Evolutionary conservation across 768 basidiomycete species (phyloP), one percentile per base, ranked within the genome.

Genomic region (Suillus plorans): DNA sequence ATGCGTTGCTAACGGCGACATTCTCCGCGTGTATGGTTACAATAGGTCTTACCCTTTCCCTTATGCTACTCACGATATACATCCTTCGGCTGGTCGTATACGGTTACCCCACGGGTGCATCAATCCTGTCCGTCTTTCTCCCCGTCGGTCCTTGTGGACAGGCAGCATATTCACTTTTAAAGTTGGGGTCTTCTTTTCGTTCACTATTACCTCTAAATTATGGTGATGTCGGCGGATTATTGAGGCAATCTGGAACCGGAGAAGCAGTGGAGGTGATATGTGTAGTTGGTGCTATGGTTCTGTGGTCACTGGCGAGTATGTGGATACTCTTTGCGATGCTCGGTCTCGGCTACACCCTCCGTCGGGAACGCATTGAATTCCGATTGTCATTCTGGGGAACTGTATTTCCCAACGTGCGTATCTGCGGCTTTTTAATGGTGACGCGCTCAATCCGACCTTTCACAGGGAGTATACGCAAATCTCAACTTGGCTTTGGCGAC

Each of bases 81-180:
- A 72, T 91, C 44, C 72, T 84, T 44, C 85, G 89, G 9, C 79
- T 89, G 12, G 81, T 89, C 62, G 66, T 86, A 12, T 71, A 85
- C 69, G 89, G 88, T 10, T 78, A 86, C 59, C 82, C 87, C 1
- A 75, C 78, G 5, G 83, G 82, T 28, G 69, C 71, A 4, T 74
- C 74, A 16, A 79, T 89, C 58, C 74, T 89, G 63, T 86, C 87
- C 6, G 79, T 84, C 5, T 92, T 92, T 73, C 80, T 93, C n/a
- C 89, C 90, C 0, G 74, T 92, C 2, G 92, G 92, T 4, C 89
- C 91, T 0, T 84, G 84, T 61, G 90, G 86, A 28, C 90, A 92
- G 71, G 83, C 87, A 12, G 88, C 86, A 2, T 87, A 82, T 67
- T 79, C 85, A 2, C 71, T 87, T 44, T 76, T 88, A 20, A 69